Evolutionary conservation across 169 alveolate species (phyloP).

Genomic region (Plasmodium billcollinsi): DNA sequence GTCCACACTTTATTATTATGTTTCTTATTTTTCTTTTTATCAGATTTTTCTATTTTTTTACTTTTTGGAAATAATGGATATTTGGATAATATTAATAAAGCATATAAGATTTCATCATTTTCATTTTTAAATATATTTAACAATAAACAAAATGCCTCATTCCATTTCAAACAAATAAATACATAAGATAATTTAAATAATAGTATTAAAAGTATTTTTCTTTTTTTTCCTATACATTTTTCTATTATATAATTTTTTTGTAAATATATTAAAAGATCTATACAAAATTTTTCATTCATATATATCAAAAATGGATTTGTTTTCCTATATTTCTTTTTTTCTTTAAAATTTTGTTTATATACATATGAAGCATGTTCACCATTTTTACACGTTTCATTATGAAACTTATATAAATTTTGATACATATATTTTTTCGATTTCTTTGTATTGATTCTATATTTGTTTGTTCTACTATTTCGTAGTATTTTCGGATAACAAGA

Average conservation of each 20-base stretch:
- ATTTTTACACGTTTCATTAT: no score
- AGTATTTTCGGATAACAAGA: neutral
- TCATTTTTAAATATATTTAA: constrained; percentile 21
- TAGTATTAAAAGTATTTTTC: constrained; percentile 5
- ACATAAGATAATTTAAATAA: constrained; percentile 23
- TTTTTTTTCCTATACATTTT: neutral
- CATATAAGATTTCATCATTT: constrained; percentile 21
- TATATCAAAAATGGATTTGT: no score
- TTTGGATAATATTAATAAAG: constrained; percentile 8
- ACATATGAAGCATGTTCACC: no score
- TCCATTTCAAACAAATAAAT: constrained; percentile 34
- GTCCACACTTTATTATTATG: no score
- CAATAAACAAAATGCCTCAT: constrained; percentile 15
- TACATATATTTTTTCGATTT: no score
- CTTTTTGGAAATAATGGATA: neutral
- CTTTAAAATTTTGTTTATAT: no score
- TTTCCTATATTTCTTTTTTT: no score
- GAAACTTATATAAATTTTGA: no score
- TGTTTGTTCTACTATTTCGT: no score
- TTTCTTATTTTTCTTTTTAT: neutral
- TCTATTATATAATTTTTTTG: constrained; percentile 4
- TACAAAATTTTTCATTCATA: constrained; percentile 11
- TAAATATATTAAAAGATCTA: constrained; percentile 27
- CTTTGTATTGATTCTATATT: no score
- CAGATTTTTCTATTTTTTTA: neutral